Evolutionary conservation across 2,329 filamentous ascomycete genomes (phyloP).

Genomic region (Exophiala aquamarina): DNA sequence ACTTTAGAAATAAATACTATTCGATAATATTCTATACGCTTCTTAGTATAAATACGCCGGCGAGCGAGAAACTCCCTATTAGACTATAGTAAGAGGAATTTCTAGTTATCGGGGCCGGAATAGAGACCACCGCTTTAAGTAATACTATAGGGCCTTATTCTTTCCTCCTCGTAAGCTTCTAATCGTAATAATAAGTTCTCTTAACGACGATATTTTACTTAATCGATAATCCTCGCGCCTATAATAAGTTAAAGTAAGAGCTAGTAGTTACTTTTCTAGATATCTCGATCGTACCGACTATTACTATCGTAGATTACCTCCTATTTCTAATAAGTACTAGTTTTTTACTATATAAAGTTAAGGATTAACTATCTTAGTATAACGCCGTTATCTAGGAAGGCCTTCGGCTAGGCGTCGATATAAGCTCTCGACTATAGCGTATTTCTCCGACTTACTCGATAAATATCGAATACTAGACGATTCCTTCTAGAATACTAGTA

Average conservation of each 20-base stretch:
- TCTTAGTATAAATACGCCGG: background rate
- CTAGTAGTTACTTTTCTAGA: slow-evolving; percentile 26
- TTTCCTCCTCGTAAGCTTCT: too few relatives aligned
- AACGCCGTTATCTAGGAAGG: background rate
- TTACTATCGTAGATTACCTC: background rate
- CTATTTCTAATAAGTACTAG: slow-evolving; percentile 6
- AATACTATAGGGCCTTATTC: too few relatives aligned
- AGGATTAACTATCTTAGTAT: too few relatives aligned
- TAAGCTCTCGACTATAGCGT: slow-evolving; percentile 1
- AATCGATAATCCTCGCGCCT: slow-evolving; percentile 1
- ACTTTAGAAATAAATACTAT: background rate
- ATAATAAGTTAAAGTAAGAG: slow-evolving; percentile 1
- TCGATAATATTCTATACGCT: slow-evolving; percentile 1
- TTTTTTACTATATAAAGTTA: too few relatives aligned
- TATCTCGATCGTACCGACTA: background rate
- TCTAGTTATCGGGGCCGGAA: slow-evolving; percentile 3
- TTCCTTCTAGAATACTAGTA: slow-evolving; percentile 7
- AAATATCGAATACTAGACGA: background rate
- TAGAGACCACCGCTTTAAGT: slow-evolving; percentile 1
- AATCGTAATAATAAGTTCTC: slow-evolving; percentile 23
- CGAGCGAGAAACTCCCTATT: background rate
- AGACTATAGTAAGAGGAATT: slow-evolving; percentile 1
- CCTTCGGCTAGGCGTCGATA: background rate
- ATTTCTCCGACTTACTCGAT: background rate
- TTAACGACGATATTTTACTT: slow-evolving; percentile 32